Evolutionary conservation across 2,329 filamentous ascomycete species (phyloP).

Genomic region (Calycina marina): DNA sequence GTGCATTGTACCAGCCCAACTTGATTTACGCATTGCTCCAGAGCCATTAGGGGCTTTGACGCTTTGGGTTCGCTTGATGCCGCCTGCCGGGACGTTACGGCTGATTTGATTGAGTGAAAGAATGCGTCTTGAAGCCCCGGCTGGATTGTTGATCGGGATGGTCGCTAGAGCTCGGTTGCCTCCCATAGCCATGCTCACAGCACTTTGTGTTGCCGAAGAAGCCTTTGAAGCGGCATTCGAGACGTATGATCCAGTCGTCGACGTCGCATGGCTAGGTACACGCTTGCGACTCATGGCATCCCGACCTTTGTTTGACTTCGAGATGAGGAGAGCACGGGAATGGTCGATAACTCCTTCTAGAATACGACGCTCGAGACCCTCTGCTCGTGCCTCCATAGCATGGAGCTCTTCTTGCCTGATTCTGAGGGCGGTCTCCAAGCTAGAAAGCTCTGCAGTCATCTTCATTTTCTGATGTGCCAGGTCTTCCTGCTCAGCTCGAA

Average conservation of each 20-base stretch:
- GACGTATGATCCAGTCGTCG: constrained; percentile 23
- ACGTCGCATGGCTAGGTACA: constrained; percentile 30
- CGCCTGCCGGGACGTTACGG: constrained; percentile 47
- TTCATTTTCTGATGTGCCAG: constrained; percentile 65
- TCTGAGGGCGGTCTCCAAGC: constrained; percentile 77
- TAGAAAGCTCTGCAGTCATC: constrained; percentile 73
- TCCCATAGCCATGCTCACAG: constrained; percentile 38
- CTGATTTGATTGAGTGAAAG: constrained; percentile 83
- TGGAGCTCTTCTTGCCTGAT: constrained; percentile 84
- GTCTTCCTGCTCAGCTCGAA: constrained; percentile 52
- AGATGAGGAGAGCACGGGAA: constrained; percentile 76
- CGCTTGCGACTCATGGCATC: constrained; percentile 37
- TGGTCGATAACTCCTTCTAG: constrained; percentile 94
- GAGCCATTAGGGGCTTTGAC: constrained; percentile 45
- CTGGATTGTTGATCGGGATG: constrained; percentile 27
- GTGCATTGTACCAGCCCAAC: constrained; percentile 42
- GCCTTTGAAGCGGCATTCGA: constrained; percentile 20
- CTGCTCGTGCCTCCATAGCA: constrained; percentile 78
- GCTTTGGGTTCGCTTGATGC: constrained; percentile 64
- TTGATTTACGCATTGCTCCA: constrained; percentile 46
- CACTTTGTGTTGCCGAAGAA: constrained; percentile 23
- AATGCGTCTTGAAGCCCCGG: constrained; percentile 57
- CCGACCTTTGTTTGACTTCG: constrained; percentile 34
- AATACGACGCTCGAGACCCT: constrained; percentile 80
- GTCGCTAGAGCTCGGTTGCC: constrained; percentile 23